A percentile compares a stretch with the other conserved stretches of the same genome.
phyloP scores from a whole-genome alignment of 108 stramenopile species.

The Cyclotella atomus region DNA sequence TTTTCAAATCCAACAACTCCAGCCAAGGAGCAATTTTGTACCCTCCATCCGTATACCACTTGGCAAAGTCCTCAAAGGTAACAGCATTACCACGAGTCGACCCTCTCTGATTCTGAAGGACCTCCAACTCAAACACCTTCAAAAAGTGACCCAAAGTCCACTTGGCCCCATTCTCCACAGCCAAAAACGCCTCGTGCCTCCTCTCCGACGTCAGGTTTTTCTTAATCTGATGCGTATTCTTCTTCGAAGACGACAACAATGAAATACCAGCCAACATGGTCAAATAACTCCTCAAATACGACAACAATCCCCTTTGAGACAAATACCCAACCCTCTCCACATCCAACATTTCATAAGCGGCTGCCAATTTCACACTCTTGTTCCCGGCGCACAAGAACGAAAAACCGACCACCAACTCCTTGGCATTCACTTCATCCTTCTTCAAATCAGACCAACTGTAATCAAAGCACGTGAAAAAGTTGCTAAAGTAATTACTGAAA shows the following conservation, averaged over 20 bases:
- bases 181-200: conserved; percentile 59
- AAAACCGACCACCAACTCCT: conserved; percentile 84
- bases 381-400: conserved; percentile 87
- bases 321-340: conserved; percentile 54
- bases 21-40: conserved; percentile 91
- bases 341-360: conserved; percentile 81
- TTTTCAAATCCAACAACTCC: conserved; percentile 88
- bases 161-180: conserved; percentile 81
- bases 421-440: conserved; percentile 61
- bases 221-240: conserved; percentile 40
- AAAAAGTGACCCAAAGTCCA: conserved; percentile 85
- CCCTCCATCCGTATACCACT: conserved; percentile 89
- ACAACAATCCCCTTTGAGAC: conserved; percentile 64
- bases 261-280: conserved; percentile 84
- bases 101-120: conserved; percentile 20
- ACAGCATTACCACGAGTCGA: conserved; percentile 50
- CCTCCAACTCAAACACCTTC: conserved; percentile 37
- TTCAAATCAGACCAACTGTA: conserved; percentile 70
- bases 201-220: conserved; percentile 52
- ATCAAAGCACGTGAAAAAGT: conserved; percentile 77
- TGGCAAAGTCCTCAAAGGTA: conserved; percentile 86
- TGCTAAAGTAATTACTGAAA: conserved; percentile 70
- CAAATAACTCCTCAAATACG: conserved; percentile 81
- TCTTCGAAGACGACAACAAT: conserved; percentile 51
- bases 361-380: conserved; percentile 82